Evolutionary conservation across 495 filamentous ascomycete genomes (phyloP), one percentile per base, ranked within the genome.

Genomic region (Aspergillus steynii): DNA sequence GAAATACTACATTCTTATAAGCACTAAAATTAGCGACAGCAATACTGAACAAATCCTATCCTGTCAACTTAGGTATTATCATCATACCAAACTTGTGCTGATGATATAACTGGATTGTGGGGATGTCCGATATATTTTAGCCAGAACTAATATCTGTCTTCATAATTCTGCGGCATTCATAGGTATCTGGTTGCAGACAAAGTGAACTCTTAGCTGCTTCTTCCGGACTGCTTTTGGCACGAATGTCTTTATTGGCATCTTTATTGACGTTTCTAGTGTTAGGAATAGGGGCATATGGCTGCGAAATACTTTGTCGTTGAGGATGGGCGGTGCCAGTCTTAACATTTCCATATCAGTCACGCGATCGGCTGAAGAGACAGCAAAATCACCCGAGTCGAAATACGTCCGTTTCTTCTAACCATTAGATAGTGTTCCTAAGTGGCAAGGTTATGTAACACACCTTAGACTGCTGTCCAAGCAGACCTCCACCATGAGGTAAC

Each of bases 361-460:
- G 12, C 53, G 45, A 45, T 70, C 28, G 53, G 63, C 58, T 29
- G 71, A 56, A 14, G 67, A 71, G 67, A 71, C 59, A 60, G 71
- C 71, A 26, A 65, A 70, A 53, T 73, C 69, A 45, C 71, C 69
- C 15, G 69, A 73, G 61, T 73, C 71, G 56, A 73, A 71, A 55
- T 68, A 70, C 0, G 29, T 65, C 37, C 68, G 61, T 55, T 68
- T 56, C 67, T 71, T 59, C 29, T 50, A 25, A 12, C 27, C 49
- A 55, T 34, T 46, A 54, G 34, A 8, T 49, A 32, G 32, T 31
- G 29, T 61, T 37, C 52, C 50, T 47, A 29, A 27, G 34, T 31
- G 29, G 10, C 2, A 29, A 29, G 28, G 15, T 29, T 29, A 50
- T 53, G 25, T 29, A 47, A 56, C 14, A 42, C 50, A 61, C 59